Evolutionary conservation across 2,329 filamentous ascomycete genomes (phyloP).

Genomic region (Cladosporium sp.): DNA sequence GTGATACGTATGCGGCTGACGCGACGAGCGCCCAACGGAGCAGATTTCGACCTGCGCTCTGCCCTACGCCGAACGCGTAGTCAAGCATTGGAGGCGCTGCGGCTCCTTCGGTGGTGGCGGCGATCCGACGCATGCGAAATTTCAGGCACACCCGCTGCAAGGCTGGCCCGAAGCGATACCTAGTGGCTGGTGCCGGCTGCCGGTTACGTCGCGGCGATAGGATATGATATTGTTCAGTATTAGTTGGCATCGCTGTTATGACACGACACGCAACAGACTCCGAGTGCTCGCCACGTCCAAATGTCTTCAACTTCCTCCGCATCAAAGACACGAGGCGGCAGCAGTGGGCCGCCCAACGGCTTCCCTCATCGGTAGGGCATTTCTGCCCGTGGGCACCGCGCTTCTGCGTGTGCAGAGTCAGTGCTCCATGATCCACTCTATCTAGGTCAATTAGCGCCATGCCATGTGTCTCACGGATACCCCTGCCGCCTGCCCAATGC

Average conservation of each 20-base stretch:
- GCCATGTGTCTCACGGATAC: constrained; percentile 23
- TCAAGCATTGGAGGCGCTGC: constrained; percentile 9
- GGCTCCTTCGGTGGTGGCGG: constrained; percentile 5
- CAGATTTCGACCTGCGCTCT: not conserved
- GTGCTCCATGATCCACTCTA: constrained; percentile 9
- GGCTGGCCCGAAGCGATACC: not conserved
- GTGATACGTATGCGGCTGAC: constrained; percentile 8
- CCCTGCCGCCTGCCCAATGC: constrained; percentile 11
- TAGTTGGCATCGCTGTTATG: not conserved
- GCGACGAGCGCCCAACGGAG: not conserved
- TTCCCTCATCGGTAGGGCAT: too few relatives aligned
- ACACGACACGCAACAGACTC: too few relatives aligned
- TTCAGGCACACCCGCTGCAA: constrained; percentile 3
- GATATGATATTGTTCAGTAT: not conserved
- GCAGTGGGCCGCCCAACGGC: constrained; percentile 1
- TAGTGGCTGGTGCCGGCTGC: not conserved
- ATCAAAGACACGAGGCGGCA: too few relatives aligned
- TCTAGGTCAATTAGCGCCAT: constrained; percentile 13
- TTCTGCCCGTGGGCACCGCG: constrained; percentile 3
- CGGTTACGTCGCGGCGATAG: not conserved
- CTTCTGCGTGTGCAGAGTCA: constrained; percentile 12
- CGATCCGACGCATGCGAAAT: constrained; percentile 8
- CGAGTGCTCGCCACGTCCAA: too few relatives aligned
- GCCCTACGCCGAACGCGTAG: constrained; percentile 5
- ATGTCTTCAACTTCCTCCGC: too few relatives aligned